Evolutionary conservation across 148 eudicot species (phyloP), one percentile per base, ranked within the genome.

Genomic region (Amaranthus palmeri): DNA sequence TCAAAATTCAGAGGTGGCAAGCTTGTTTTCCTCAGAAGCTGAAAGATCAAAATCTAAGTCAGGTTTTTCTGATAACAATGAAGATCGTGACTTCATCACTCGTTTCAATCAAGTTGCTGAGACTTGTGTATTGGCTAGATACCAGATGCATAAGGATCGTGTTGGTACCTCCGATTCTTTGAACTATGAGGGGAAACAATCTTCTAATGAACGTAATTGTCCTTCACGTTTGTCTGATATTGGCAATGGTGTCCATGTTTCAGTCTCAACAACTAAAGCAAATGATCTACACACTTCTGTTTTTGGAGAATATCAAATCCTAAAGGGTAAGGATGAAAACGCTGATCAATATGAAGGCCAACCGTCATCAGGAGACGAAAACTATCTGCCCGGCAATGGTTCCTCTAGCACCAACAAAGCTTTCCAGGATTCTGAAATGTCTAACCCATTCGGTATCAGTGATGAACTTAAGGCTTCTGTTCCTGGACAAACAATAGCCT

Each of bases 401-500:
- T 53, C 41, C 42, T 48, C 42, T 4, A 64, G 43, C 18, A 43
- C 83, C 15, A 63, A 67, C 14, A 50, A 56, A 36, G 51, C 36
- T 43, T 72, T 53, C 3, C 75, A 9, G 72, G 70, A 77, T 64
- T 67, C 72, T 12, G 65, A 80, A 72, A 11, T 68, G 71, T 55
- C 83, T 7, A 79, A 83, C 56, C 64, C 79, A 7, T 55, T 58
- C 70, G 82, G 79, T 67, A 72, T 62, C 69, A 66, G 41, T 52
- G 80, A 83, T 74, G 88, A 79, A 40, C 56, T 61, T n/a, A 88
- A 86, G 70, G 75, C 88, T 74, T 85, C 93, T 10, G 88, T 87
- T 18, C 75, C 88, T 25, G 36, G 36, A 25, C 36, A 25, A 25
- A 25, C 36, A 25, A 25, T 25, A 0, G 36, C 36, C 36, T 25